Evolutionary conservation across 2,329 filamentous ascomycete species (phyloP).

Genomic region (Sporothrix pallida): DNA sequence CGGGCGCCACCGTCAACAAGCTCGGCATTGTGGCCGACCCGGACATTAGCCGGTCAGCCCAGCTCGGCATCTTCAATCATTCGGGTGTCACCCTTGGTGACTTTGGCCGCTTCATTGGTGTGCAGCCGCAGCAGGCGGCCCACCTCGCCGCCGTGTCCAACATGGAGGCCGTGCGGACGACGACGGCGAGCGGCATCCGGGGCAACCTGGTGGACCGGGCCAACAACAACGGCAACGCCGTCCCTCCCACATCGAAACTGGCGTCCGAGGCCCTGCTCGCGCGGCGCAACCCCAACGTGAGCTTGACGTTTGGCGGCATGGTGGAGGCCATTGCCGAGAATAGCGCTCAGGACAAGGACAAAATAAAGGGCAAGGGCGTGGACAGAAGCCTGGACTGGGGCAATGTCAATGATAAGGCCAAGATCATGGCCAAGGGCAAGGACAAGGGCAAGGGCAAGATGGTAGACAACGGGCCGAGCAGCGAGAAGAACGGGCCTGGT

Average conservation of each 20-base stretch:
- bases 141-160: not conserved
- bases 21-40: not conserved
- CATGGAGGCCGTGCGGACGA: slow-evolving; percentile 6
- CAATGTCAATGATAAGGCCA: not conserved
- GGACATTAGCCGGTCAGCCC: not conserved
- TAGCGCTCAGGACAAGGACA: too few species aligned
- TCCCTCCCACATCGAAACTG: slow-evolving; percentile 8
- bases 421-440: not conserved
- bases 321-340: too few species aligned
- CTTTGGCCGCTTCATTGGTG: slow-evolving; percentile 37
- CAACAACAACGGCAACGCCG: not conserved
- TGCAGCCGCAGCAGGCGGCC: slow-evolving; percentile 34
- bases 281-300: too few species aligned
- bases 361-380: not conserved
- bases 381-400: not conserved
- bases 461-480: not conserved
- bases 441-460: slow-evolving; percentile 1
- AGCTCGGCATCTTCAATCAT: slow-evolving; percentile 34
- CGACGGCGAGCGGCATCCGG: slow-evolving; percentile 1
- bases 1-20: too few species aligned
- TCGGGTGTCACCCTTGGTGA: slow-evolving; percentile 32
- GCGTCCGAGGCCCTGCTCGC: slow-evolving; percentile 1
- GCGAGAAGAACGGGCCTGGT: too few species aligned
- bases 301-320: not conserved
- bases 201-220: not conserved